Conservation (phyloP, 1,139 yeast species). For the Geotrichum phurueaensis region DNA sequence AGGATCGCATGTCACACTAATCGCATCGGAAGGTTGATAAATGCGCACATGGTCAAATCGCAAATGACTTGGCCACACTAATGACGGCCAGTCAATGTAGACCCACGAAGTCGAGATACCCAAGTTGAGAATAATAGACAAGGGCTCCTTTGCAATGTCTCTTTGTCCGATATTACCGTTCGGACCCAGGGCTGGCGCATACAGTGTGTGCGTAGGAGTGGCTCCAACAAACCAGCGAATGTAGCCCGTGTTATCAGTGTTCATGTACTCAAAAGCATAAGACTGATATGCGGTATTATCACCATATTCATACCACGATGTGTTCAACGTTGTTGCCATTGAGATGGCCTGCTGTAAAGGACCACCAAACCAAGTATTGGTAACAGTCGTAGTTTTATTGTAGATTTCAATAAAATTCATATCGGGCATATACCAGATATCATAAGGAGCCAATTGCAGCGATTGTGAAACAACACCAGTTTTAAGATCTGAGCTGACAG, state of each 20-base stretch:
- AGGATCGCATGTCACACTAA: slow-evolving; percentile 69
- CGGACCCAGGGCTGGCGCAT: slow-evolving; percentile 62
- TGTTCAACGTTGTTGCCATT: slow-evolving; percentile 62
- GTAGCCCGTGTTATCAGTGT: slow-evolving; percentile 63
- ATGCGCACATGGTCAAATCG: slow-evolving; percentile 70
- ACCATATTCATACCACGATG: slow-evolving; percentile 62
- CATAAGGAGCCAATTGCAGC: slow-evolving; percentile 76
- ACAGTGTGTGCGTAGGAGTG: slow-evolving; percentile 56
- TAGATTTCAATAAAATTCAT: slow-evolving; percentile 61
- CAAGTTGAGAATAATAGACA: slow-evolving; percentile 70
- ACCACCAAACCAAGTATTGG: slow-evolving; percentile 79
- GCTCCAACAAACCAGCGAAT: slow-evolving; percentile 77
- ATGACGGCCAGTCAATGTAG: slow-evolving; percentile 68
- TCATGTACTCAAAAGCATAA: slow-evolving; percentile 70
- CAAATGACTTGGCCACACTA: slow-evolving; percentile 63
- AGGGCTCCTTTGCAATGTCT: slow-evolving; percentile 72
- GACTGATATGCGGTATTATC: slow-evolving; percentile 51
- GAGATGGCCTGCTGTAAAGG: slow-evolving; percentile 82
- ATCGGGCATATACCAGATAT: slow-evolving; percentile 81
- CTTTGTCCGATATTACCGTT: slow-evolving; percentile 81
- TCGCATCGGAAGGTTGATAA: slow-evolving; percentile 58
- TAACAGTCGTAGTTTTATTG: slow-evolving; percentile 54
- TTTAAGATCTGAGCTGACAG: slow-evolving; percentile 40
- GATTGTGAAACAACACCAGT: slow-evolving; percentile 75
- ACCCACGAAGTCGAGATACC: slow-evolving; percentile 82